Evolutionary conservation across 176 grass and related monocot genomes (phyloP).

Genomic region (Aegilops tauschii): DNA sequence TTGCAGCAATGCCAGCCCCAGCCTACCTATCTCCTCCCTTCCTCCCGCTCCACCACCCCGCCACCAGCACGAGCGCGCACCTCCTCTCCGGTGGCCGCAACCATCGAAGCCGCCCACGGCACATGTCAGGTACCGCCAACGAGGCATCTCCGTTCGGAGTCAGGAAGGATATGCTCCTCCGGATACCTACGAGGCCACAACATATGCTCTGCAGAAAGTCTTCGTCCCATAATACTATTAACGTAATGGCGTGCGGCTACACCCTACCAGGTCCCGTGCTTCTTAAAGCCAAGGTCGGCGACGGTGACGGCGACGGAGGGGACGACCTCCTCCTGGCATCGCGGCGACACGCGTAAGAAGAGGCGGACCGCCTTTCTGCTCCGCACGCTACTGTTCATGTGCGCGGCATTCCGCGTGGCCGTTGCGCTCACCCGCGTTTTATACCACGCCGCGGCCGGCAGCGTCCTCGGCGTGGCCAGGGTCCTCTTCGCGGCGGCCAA

Average conservation of each 20-base stretch:
- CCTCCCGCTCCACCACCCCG: background rate
- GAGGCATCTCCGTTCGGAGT: background rate
- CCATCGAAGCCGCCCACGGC: background rate
- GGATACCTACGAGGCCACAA: background rate
- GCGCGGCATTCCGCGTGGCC: background rate
- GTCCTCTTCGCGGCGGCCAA: background rate
- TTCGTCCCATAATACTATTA: background rate
- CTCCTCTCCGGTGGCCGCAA: background rate
- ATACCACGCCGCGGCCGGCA: background rate
- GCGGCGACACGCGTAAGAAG: constrained; percentile 45
- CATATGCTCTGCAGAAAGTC: background rate
- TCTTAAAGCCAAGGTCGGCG: background rate
- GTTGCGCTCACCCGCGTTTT: constrained; percentile 8
- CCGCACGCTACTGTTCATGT: constrained; percentile 25
- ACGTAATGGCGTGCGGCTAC: background rate
- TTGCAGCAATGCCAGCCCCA: constrained; percentile 30
- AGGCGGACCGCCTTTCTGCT: background rate
- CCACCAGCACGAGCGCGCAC: background rate
- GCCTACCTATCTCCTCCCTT: constrained; percentile 19
- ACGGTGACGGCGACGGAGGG: background rate
- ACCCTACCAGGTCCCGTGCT: background rate
- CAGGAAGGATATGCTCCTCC: background rate
- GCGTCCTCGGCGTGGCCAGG: background rate
- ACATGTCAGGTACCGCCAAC: constrained; percentile 12
- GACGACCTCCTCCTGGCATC: background rate